phyloP scores from a whole-genome alignment of 2,329 filamentous ascomycete species.

The Fusarium vanettenii region DNA sequence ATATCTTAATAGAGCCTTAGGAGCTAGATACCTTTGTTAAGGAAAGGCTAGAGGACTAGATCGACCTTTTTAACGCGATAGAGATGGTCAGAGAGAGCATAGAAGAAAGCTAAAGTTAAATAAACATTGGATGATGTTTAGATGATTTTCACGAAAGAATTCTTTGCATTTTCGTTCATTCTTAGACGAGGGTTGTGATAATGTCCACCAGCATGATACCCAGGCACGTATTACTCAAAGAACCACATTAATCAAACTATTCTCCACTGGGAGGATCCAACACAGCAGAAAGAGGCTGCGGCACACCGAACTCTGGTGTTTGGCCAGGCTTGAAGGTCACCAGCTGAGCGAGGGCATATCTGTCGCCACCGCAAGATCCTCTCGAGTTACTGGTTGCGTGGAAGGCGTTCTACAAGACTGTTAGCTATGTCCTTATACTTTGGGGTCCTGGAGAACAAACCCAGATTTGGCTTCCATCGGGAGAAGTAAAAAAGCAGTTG shows the following conservation, averaged over 20 bases:
- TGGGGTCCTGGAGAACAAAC: neutral
- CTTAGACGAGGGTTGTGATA: neutral
- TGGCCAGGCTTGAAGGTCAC: neutral
- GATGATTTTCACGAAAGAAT: neutral
- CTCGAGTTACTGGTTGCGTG: conserved; percentile 4
- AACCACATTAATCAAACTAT: neutral
- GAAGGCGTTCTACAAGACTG: neutral
- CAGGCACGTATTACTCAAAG: too few relatives aligned
- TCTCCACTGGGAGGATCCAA: conserved; percentile 10
- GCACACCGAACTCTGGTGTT: conserved; percentile 8
- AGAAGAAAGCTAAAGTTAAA: too few relatives aligned
- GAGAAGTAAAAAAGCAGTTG: conserved; percentile 67
- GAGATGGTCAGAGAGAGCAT: conserved; percentile 23
- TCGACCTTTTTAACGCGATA: conserved; percentile 38
- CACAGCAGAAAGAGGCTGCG: conserved; percentile 1
- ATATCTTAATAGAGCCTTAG: conserved; percentile 38
- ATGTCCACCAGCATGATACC: too few relatives aligned
- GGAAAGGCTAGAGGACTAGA: conserved; percentile 44
- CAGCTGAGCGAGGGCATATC: conserved; percentile 7
- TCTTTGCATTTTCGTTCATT: neutral
- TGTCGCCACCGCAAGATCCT: conserved; percentile 6
- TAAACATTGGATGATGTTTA: neutral
- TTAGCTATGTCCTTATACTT: neutral
- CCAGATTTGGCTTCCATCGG: conserved; percentile 64
- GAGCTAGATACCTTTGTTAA: conserved; percentile 38